phyloP scores from a whole-genome alignment of 495 filamentous ascomycete species.

The Penicillium cinerascens region DNA sequence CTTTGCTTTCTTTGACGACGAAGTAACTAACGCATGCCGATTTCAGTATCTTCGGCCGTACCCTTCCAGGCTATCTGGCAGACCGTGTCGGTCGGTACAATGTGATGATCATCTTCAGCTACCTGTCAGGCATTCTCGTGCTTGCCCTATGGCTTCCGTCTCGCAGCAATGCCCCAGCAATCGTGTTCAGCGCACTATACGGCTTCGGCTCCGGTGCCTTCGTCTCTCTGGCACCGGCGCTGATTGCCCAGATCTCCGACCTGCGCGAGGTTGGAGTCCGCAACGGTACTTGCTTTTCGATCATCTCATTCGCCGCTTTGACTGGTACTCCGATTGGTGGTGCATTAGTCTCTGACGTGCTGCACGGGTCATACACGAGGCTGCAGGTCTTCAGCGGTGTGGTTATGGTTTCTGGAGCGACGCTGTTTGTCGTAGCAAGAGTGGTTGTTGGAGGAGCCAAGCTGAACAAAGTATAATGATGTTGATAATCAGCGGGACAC shows the following conservation, averaged over 20 bases:
- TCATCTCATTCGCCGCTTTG: constrained; percentile 61
- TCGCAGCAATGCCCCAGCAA: constrained; percentile 54
- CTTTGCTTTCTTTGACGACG: background rate
- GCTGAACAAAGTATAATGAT: constrained; percentile 29
- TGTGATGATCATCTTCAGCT: constrained; percentile 60
- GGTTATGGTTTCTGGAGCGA: constrained; percentile 50
- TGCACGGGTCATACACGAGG: constrained; percentile 53
- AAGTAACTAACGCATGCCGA: background rate
- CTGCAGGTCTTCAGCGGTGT: constrained; percentile 67
- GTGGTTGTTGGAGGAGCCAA: constrained; percentile 32
- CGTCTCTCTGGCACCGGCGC: constrained; percentile 56
- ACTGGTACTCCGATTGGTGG: constrained; percentile 72
- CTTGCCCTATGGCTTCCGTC: constrained; percentile 69
- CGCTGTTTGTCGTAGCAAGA: constrained; percentile 46
- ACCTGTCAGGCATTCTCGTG: constrained; percentile 58
- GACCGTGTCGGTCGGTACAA: constrained; percentile 75
- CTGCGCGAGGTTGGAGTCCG: constrained; percentile 70
- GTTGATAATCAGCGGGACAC: background rate
- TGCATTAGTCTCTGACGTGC: constrained; percentile 53
- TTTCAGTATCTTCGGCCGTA: constrained; percentile 72
- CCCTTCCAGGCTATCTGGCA: constrained; percentile 65
- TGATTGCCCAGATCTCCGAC: constrained; percentile 69
- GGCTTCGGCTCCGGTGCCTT: constrained; percentile 73
- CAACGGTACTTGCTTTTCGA: constrained; percentile 63
- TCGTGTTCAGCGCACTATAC: constrained; percentile 64